Percentiles rank a stretch among this genome's conserved stretches.
Conservation (phyloP, 2,329 filamentous ascomycete genomes). For the Lasiodiplodia citricola region DNA sequence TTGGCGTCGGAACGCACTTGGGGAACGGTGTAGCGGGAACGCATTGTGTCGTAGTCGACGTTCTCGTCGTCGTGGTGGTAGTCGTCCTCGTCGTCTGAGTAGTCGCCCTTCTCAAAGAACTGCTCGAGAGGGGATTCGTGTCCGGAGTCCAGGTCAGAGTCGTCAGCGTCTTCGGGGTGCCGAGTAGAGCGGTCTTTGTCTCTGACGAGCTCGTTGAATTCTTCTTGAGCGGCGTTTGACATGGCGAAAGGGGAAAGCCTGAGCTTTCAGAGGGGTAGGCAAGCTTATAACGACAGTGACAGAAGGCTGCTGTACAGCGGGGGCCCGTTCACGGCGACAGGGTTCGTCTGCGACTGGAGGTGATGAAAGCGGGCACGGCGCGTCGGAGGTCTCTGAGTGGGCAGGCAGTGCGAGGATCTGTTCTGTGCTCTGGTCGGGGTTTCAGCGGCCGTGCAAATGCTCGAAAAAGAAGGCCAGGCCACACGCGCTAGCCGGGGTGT, state of each 20-base stretch:
- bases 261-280: conserved; percentile 18
- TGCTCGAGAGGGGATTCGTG: conserved; percentile 47
- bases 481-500: conserved; percentile 20
- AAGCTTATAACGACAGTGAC: conserved; percentile 23
- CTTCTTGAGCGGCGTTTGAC: conserved; percentile 51
- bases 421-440: conserved; percentile 22
- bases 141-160: conserved; percentile 64
- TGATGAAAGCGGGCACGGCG: conserved; percentile 19
- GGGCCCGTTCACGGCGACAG: conserved; percentile 20
- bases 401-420: conserved; percentile 23
- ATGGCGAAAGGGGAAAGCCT: conserved; percentile 32
- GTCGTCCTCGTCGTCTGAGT: conserved; percentile 53
- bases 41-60: conserved; percentile 53
- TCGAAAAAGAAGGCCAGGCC: conserved; percentile 12
- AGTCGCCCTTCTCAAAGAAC: conserved; percentile 64
- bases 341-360: conserved; percentile 13
- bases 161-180: conserved; percentile 56
- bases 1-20: conserved; percentile 70
- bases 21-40: conserved; percentile 62
- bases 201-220: conserved; percentile 58
- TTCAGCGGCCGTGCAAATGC: conserved; percentile 17
- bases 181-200: conserved; percentile 50
- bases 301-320: conserved; percentile 14
- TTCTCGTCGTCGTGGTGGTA: conserved; percentile 45
- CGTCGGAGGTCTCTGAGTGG: conserved; percentile 23